Evolutionary conservation across 305 asterid species (phyloP), one percentile per base, ranked within the genome.

Genomic region (Lippia alba): DNA sequence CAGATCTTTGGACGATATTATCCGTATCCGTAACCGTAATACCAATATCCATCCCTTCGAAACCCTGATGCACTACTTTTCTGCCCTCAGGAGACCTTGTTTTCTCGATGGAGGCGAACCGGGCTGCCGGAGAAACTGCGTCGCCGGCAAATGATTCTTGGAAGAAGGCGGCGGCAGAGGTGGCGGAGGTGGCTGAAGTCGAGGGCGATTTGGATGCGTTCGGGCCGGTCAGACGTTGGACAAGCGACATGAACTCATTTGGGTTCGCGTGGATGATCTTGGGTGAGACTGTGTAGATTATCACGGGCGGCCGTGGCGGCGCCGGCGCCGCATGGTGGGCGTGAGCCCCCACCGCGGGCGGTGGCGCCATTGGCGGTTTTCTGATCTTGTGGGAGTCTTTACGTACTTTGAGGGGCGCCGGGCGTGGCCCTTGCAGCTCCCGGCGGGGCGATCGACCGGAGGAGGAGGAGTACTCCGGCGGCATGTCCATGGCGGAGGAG

Each of bases 241-340:
- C 99, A n/a, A 94, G 60, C 30, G 93, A 83, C 99, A 88, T 94
- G 92, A 94, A 94, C 82, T 94, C 99, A 16, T 83, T 89, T 71
- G 99, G 97, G 84, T 91, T 84, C 76, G 97, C 90, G 73, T 94
- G 96, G 76, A 94, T 91, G 40, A 91, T 82, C 76, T 89, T 94
- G 6, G 99, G 99, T 6, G 99, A 94, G 56, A 94, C 94, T 0
- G 96, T 89, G 91, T 94, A 94, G 45, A 89, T 94, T 5, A 94
- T 94, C 3, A 94, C 91, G 19, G 97, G 97, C 16, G 91, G 96
- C 51, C 89, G 87, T 1, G 97, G 91, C n/a, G 82, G 96, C 61
- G 84, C 82, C 44, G 53, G 75, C n/a, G 80, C 53, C 0, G 68
- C 64, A 11, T 58, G 80, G 17, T 54, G 70, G 0, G 50, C 48